phyloP scores from a whole-genome alignment of 805 yeast genomes.

The Wickerhamomyces ciferrii region DNA sequence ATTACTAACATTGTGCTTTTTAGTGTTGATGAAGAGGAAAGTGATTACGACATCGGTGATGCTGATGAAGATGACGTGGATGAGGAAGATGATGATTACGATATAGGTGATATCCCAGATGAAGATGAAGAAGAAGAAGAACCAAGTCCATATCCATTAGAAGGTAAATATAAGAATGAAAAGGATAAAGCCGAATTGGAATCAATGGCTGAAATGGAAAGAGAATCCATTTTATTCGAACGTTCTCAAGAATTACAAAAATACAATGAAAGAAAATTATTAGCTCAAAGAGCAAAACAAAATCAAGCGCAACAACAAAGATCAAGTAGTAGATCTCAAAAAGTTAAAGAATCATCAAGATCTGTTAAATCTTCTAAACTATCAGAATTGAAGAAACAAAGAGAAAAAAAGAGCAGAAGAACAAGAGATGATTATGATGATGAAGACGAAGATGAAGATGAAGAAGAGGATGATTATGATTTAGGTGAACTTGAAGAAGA shows the following conservation, averaged over 20 bases:
- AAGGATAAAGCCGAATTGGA: slow-evolving; percentile 62
- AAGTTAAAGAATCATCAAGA: slow-evolving; percentile 21
- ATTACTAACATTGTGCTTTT: slow-evolving; percentile 1
- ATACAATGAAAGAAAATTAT: slow-evolving; percentile 75
- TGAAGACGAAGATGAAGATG: slow-evolving; percentile 36
- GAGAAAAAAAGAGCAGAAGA: slow-evolving; percentile 55
- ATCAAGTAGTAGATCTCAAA: slow-evolving; percentile 29
- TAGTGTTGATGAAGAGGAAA: slow-evolving; percentile 28
- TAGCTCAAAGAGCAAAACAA: slow-evolving; percentile 75
- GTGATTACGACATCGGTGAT: slow-evolving; percentile 24
- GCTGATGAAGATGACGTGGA: slow-evolving; percentile 34
- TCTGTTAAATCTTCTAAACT: slow-evolving; percentile 44
- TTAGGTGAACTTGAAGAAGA: slow-evolving; percentile 37
- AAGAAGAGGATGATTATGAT: slow-evolving; percentile 31
- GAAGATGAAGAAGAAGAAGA: slow-evolving; percentile 33
- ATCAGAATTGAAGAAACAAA: slow-evolving; percentile 68
- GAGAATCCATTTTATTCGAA: slow-evolving; percentile 88
- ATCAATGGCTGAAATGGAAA: slow-evolving; percentile 81
- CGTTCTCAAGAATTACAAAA: slow-evolving; percentile 90
- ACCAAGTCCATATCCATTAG: slow-evolving; percentile 84
- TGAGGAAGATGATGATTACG: slow-evolving; percentile 38
- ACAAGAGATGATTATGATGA: slow-evolving; percentile 35
- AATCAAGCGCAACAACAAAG: slow-evolving; percentile 36
- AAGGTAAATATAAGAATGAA: slow-evolving; percentile 84
- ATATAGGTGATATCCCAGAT: slow-evolving; percentile 29